Percentiles rank a stretch among this genome's conserved stretches.
These are phyloP conservation scores for Pythium guiyangense DNA, from an alignment of 352 stramenopile genomes.

Conservation along the genomic window DNA sequence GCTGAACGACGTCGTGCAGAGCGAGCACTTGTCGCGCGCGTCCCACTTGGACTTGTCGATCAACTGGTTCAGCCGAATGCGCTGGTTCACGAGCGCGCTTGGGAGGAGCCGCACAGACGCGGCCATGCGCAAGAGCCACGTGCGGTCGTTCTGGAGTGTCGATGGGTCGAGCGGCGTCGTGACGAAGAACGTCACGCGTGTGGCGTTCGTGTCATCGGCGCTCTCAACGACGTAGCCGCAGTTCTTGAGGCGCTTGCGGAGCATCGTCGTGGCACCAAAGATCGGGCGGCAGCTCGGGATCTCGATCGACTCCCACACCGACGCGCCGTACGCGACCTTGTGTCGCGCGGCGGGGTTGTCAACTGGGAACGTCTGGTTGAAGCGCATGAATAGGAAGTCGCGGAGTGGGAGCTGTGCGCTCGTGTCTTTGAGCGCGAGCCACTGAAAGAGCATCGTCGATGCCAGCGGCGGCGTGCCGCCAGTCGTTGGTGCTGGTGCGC, in stretches of 20 bases:
- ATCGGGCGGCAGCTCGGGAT: conserved; percentile 46
- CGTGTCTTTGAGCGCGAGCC: conserved; percentile 65
- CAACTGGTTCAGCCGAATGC: conserved; percentile 59
- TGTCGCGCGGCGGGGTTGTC: conserved; percentile 21
- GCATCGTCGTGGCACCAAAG: conserved; percentile 42
- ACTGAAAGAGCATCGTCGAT: conserved; percentile 50
- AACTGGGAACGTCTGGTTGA: conserved; percentile 51
- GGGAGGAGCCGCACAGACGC: conserved; percentile 49
- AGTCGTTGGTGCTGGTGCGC: neutral
- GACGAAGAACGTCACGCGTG: conserved; percentile 76
- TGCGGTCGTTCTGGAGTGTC: conserved; percentile 36
- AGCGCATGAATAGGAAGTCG: conserved; percentile 82
- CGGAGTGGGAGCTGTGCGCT: conserved; percentile 45
- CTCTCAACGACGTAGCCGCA: conserved; percentile 78
- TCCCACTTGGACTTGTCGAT: conserved; percentile 57
- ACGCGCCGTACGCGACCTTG: conserved; percentile 44
- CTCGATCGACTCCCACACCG: conserved; percentile 63
- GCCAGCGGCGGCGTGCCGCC: conserved; percentile 12
- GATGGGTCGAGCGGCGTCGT: conserved; percentile 32
- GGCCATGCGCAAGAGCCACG: conserved; percentile 58
- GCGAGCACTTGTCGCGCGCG: conserved; percentile 46
- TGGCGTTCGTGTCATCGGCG: conserved; percentile 52
- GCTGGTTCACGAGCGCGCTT: conserved; percentile 66
- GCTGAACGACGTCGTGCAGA: conserved; percentile 63
- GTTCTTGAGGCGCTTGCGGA: conserved; percentile 40